Conservation (phyloP, 176 grass and related monocot genomes). For the Hordeum marinum region DNA sequence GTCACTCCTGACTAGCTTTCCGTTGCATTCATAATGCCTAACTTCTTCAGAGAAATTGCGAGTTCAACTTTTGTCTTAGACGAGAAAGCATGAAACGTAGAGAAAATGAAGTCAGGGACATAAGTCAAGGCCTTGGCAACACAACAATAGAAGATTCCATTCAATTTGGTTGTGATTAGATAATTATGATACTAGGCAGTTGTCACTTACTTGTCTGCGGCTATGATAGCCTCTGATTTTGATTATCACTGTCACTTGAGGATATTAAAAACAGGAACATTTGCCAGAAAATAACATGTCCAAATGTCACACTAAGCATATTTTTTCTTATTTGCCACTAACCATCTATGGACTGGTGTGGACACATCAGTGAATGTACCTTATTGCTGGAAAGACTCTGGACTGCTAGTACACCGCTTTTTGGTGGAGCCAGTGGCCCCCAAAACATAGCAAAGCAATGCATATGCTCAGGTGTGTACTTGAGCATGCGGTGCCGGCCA, state of each 20-base stretch:
- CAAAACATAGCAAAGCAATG: conserved; percentile 96
- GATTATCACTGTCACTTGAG: background rate
- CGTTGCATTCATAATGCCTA: background rate
- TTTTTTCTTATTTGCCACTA: background rate
- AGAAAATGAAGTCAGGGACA: background rate
- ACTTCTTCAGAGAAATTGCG: background rate
- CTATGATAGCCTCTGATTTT: background rate
- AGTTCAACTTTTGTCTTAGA: background rate
- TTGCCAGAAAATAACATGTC: background rate
- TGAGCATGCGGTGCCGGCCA: conserved; percentile 88
- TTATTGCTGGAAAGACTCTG: conserved; percentile 70
- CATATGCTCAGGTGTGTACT: conserved; percentile 99
- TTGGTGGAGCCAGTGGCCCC: conserved; percentile 94
- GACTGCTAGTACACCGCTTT: conserved; percentile 85
- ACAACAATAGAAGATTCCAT: background rate
- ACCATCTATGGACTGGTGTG: conserved; percentile 4
- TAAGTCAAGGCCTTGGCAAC: background rate
- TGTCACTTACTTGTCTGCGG: background rate
- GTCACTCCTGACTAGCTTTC: background rate
- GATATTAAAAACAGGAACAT: background rate
- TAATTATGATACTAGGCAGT: background rate
- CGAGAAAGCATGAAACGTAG: background rate
- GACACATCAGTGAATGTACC: conserved; percentile 28
- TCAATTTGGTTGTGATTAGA: background rate
- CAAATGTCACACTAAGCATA: background rate